These are phyloP conservation scores for Metschnikowia kofuensis DNA, from an alignment of 805 yeast species.

Conservation along the genomic window DNA sequence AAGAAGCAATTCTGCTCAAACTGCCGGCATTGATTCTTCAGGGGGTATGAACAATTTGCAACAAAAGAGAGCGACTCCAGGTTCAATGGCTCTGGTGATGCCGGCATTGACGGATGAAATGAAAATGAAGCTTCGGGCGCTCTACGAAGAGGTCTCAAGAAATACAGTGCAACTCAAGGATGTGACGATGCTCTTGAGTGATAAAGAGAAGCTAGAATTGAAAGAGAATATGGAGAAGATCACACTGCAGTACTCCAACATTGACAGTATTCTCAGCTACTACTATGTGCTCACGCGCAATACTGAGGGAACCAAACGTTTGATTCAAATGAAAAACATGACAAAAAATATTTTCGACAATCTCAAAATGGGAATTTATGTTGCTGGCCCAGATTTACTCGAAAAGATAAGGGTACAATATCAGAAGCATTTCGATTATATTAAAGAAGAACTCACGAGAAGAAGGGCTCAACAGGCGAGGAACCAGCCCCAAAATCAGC, in stretches of 20 bases:
- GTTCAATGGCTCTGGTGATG: constrained; percentile 15
- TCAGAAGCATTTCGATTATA: constrained; percentile 70
- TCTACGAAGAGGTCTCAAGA: constrained; percentile 66
- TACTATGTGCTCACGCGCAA: constrained; percentile 75
- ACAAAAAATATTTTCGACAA: constrained; percentile 72
- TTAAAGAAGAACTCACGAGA: constrained; percentile 55
- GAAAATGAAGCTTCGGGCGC: constrained; percentile 56
- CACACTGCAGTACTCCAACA: constrained; percentile 61
- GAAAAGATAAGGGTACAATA: constrained; percentile 71
- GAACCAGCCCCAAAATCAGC: neutral
- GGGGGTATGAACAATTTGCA: neutral
- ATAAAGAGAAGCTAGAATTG: constrained; percentile 62
- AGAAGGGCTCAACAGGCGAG: constrained; percentile 32
- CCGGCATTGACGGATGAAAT: constrained; percentile 55
- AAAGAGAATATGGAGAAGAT: constrained; percentile 51
- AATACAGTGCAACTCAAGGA: constrained; percentile 67
- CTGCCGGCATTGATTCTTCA: neutral
- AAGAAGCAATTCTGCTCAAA: constrained; percentile 4
- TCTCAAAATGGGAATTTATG: constrained; percentile 59
- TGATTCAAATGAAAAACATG: constrained; percentile 77
- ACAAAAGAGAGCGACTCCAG: constrained; percentile 1
- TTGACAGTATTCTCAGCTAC: constrained; percentile 75
- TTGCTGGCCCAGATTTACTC: constrained; percentile 70
- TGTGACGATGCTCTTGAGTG: constrained; percentile 57
- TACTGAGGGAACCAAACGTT: constrained; percentile 68